These are phyloP conservation scores for Halophytophthora batemanensis DNA, from an alignment of 352 stramenopile genomes.

Conservation along the genomic window DNA sequence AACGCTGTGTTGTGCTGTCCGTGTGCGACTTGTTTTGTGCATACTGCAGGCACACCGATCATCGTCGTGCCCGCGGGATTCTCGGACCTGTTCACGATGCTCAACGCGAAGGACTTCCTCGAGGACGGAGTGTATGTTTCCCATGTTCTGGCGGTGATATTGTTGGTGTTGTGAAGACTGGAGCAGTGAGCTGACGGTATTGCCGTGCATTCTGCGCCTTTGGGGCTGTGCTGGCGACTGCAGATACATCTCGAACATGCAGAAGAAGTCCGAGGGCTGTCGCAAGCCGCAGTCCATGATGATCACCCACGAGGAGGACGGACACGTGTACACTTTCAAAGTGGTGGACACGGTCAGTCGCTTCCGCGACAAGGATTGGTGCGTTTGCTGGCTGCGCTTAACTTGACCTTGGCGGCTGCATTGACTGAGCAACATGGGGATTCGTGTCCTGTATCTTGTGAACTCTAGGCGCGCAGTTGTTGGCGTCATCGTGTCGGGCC, in stretches of 20 bases:
- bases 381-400: slow-evolving; percentile 6
- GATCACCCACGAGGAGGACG: slow-evolving; percentile 80
- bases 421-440: neutral
- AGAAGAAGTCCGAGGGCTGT: slow-evolving; percentile 83
- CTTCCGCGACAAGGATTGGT: slow-evolving; percentile 88
- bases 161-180: too few species aligned
- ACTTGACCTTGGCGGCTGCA: neutral
- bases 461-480: slow-evolving; percentile 77
- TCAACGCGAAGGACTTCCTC: slow-evolving; percentile 88
- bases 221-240: neutral
- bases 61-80: slow-evolving; percentile 89
- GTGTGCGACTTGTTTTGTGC: neutral
- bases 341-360: slow-evolving; percentile 85
- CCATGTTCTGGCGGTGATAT: too few species aligned
- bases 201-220: neutral
- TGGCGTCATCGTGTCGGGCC: slow-evolving; percentile 85
- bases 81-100: slow-evolving; percentile 86
- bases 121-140: slow-evolving; percentile 70
- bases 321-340: slow-evolving; percentile 83
- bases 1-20: neutral
- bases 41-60: slow-evolving; percentile 70
- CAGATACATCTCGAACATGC: slow-evolving; percentile 65
- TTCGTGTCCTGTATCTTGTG: neutral
- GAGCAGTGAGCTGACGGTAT: neutral
- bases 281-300: slow-evolving; percentile 82